Conservation (phyloP, 1,284 basidiomycete genomes). For the Sporisorium sorghi region DNA sequence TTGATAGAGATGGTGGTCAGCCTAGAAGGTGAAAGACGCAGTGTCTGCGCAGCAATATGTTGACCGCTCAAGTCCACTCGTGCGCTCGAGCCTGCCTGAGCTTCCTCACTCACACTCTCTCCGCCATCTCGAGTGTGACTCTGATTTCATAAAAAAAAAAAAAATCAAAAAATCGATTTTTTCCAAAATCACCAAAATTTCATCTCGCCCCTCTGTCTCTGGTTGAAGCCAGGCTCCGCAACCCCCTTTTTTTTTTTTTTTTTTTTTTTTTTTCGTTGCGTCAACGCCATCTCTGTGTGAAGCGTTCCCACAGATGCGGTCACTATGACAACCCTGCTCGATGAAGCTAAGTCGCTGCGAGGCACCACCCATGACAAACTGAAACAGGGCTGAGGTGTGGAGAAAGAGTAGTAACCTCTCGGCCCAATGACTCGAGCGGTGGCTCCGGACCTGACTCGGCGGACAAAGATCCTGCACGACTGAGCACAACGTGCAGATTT, state of each 20-base stretch:
- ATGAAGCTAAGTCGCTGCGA: no score
- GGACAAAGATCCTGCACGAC: slow-evolving; percentile 17
- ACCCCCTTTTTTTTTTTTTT: no score
- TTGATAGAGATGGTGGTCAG: slow-evolving; percentile 21
- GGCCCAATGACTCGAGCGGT: slow-evolving; percentile 13
- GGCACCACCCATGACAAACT: no score
- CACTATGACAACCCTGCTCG: not conserved
- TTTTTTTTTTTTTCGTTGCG: no score
- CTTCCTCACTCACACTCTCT: not conserved
- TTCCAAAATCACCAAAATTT: slow-evolving; percentile 23
- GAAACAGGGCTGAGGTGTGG: not conserved
- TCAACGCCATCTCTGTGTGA: not conserved
- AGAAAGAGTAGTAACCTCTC: not conserved
- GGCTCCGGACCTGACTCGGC: not conserved
- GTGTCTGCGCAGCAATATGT: slow-evolving; percentile 3
- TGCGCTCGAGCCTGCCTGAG: slow-evolving; percentile 25
- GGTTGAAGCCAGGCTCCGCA: no score
- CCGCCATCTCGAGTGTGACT: no score
- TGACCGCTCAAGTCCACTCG: slow-evolving; percentile 1
- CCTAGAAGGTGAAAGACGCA: not conserved
- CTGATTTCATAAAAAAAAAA: slow-evolving; percentile 19
- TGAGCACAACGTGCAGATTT: slow-evolving; percentile 6
- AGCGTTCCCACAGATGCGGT: not conserved
- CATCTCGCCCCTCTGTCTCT: no score
- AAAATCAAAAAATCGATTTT: slow-evolving; percentile 12